A percentile compares a stretch with the other conserved stretches of the same genome.
phyloP scores from a whole-genome alignment of 2,329 filamentous ascomycete genomes.

The Golovinomyces cichoracearum region DNA sequence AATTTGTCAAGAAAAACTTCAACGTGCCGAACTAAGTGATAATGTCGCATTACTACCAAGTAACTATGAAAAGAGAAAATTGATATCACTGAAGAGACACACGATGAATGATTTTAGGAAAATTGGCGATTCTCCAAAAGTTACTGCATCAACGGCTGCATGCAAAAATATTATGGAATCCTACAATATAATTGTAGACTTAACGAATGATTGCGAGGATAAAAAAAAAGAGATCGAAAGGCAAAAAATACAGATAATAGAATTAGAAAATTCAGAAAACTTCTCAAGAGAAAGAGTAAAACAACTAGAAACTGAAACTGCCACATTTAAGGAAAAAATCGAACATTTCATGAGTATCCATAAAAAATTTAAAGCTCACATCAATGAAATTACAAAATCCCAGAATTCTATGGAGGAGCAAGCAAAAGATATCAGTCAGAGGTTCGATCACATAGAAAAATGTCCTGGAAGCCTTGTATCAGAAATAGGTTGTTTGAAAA shows the following conservation, averaged over 20 bases:
- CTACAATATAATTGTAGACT: neutral
- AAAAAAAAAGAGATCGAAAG: conserved; percentile 2
- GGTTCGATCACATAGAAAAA: neutral
- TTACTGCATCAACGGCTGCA: neutral
- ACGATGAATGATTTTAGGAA: neutral
- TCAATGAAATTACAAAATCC: conserved; percentile 13
- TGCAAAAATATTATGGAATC: conserved; percentile 1
- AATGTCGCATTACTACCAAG: neutral
- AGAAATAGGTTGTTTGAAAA: neutral
- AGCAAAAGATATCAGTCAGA: conserved; percentile 3
- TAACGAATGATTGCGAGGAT: conserved; percentile 1
- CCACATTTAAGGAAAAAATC: conserved; percentile 8
- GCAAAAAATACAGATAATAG: conserved; percentile 4
- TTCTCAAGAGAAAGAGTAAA: conserved; percentile 3
- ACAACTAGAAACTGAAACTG: conserved; percentile 5
- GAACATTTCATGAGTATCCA: conserved; percentile 10
- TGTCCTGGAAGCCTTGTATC: neutral
- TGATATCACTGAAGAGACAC: no score
- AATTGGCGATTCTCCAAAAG: neutral
- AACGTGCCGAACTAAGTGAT: neutral
- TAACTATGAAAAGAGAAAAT: neutral
- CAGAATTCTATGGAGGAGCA: conserved; percentile 8
- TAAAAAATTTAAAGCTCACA: conserved; percentile 12
- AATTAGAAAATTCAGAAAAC: conserved; percentile 4
- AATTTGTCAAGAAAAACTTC: neutral